A percentile compares a stretch with the other conserved stretches of the same genome.
Conservation (phyloP, 2,329 filamentous ascomycete species). For the Teratosphaeriaceae sp. region DNA sequence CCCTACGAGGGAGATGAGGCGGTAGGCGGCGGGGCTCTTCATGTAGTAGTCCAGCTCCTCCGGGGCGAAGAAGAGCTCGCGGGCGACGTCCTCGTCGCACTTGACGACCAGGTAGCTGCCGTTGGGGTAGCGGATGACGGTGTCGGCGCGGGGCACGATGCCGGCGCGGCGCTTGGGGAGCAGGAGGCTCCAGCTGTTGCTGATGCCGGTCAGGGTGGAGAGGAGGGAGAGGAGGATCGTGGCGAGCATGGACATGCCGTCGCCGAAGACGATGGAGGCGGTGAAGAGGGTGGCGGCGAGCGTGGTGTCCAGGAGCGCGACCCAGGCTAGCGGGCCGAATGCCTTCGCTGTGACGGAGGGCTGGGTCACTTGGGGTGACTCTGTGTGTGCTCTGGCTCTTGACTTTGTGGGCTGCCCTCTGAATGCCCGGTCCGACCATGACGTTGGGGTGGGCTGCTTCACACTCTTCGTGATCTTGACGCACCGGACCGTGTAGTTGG, state of each 20-base stretch:
- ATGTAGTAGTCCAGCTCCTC: constrained; percentile 43
- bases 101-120: constrained; percentile 44
- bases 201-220: constrained; percentile 42
- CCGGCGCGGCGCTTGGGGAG: constrained; percentile 33
- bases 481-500: constrained; percentile 21
- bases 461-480: constrained; percentile 18
- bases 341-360: constrained; percentile 29
- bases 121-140: constrained; percentile 46
- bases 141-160: constrained; percentile 33
- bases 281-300: constrained; percentile 38
- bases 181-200: constrained; percentile 43
- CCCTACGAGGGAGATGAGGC: constrained; percentile 42
- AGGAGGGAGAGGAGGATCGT: constrained; percentile 42
- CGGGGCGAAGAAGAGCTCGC: constrained; percentile 46
- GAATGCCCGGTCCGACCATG: constrained; percentile 23
- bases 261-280: constrained; percentile 37
- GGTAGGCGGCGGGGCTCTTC: constrained; percentile 33
- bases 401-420: constrained; percentile 34
- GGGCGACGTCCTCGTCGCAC: constrained; percentile 42
- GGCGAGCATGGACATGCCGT: constrained; percentile 46
- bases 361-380: neutral
- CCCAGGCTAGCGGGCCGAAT: constrained; percentile 39
- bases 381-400: constrained; percentile 2
- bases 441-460: neutral
- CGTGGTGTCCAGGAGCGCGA: constrained; percentile 40